Base-by-base conservation (phyloP, 345 rosid species). In the Melastoma malabathricum region DNA sequence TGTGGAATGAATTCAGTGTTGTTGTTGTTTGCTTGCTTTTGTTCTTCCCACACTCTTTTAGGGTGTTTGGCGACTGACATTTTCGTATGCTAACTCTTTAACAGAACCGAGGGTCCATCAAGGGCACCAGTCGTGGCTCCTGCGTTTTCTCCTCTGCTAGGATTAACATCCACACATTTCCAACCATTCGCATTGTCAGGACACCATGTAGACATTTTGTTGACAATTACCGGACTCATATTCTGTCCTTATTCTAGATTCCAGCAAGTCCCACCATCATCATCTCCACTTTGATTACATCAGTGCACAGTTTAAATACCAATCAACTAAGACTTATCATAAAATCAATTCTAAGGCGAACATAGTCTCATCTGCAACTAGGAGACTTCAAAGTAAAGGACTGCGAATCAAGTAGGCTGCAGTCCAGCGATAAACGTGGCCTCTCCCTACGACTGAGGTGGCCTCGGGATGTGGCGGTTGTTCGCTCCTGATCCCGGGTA, bases 401-500 rank as follows among this genome's bases (percentile, higher is more conserved):
- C 29, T 4, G n/a, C 43, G n/a, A n/a, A 31, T 51, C 20, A 29
- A 8, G 41, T 9, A 5, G 41, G 25, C 25, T 2, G 25, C 25
- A 22, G 25, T 4, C 41, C 27, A 78, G 58, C 78, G 71, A 27
- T 69, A 76, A 16, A 25, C 43, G 52, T 81, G 75, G 46, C 64
- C 70, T 71, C 72, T 62, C 18, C 72, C 66, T 16, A 60, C 12
- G 41, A 34, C 41, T 34, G 51, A 38, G 63, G 54, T 20, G 71
- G 68, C 54, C 67, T 68, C 50, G 93, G 93, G 31, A 84, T 82
- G 72, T 85, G 94, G 51, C 89, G 89, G 50, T 81, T 64, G 51
- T 85, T 85, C 47, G 94, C 86, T 18, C 86, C 94, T 5, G 84
- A 70, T 22, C 94, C 89, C 3, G 83, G 89, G 63, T 82, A 82